These are phyloP conservation scores for Roridomyces roridus DNA, from an alignment of 768 basidiomycete species.

Conservation along the genomic window DNA sequence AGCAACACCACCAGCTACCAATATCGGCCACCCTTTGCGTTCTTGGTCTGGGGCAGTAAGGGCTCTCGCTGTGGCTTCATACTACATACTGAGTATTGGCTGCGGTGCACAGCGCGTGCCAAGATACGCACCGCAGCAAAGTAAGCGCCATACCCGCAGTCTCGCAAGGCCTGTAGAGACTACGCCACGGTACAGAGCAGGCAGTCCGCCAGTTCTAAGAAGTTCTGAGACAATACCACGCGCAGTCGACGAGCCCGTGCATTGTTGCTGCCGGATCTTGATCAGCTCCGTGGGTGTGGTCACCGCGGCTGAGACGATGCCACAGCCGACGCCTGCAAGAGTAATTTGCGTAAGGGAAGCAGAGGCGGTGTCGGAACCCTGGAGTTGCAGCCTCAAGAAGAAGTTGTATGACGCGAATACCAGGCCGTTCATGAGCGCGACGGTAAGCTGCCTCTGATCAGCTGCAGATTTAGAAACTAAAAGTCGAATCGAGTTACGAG, in stretches of 20 bases:
- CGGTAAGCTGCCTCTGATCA: constrained; percentile 55
- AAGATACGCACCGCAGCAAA: constrained; percentile 69
- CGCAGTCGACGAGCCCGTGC: constrained; percentile 51
- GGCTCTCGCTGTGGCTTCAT: constrained; percentile 67
- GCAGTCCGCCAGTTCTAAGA: constrained; percentile 58
- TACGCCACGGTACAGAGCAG: constrained; percentile 80
- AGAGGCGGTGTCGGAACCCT: constrained; percentile 40
- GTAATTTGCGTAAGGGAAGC: constrained; percentile 77
- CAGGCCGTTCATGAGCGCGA: constrained; percentile 82
- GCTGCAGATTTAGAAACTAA: neutral
- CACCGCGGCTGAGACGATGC: constrained; percentile 78
- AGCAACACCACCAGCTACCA: constrained; percentile 78
- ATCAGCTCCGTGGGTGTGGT: constrained; percentile 87
- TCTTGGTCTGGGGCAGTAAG: constrained; percentile 38
- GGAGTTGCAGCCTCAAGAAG: constrained; percentile 72
- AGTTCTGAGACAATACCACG: constrained; percentile 62
- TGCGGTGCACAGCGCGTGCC: neutral
- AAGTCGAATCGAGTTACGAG: constrained; percentile 37
- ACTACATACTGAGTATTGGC: constrained; percentile 39
- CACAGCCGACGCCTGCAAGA: constrained; percentile 82
- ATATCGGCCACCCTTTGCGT: constrained; percentile 50
- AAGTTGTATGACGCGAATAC: constrained; percentile 87
- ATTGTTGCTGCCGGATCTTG: constrained; percentile 85
- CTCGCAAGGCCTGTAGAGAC: constrained; percentile 76
- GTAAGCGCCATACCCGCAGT: constrained; percentile 86